Percentiles rank a stretch among this genome's conserved stretches.
phyloP scores from a whole-genome alignment of 2,329 filamentous ascomycete genomes.

The Colletotrichum aenigma region DNA sequence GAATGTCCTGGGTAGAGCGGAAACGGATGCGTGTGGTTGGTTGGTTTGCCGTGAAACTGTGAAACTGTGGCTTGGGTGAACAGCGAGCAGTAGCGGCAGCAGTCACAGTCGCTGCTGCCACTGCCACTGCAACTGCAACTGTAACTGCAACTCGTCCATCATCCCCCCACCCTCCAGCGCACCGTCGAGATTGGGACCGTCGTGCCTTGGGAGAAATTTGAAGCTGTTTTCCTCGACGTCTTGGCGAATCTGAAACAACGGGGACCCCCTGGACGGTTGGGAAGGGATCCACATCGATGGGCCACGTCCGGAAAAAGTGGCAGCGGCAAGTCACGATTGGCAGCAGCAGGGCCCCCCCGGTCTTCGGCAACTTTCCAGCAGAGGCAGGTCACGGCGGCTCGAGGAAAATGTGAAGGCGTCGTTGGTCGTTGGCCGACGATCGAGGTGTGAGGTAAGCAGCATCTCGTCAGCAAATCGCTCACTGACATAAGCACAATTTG shows the following conservation, averaged over 20 bases:
- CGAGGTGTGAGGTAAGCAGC: not conserved
- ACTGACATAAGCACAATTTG: not conserved
- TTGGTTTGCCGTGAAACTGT: not conserved
- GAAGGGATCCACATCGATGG: not conserved
- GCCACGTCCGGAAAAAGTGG: not conserved
- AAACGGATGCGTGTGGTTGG: not conserved
- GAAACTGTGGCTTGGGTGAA: not conserved
- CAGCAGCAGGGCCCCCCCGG: not conserved
- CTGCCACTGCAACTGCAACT: not conserved
- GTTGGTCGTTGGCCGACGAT: not conserved
- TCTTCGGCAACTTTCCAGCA: not conserved
- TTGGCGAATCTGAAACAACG: conserved; percentile 20
- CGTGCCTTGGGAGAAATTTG: conserved; percentile 5
- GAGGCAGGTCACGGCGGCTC: not conserved
- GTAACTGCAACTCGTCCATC: not conserved
- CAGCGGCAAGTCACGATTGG: not conserved
- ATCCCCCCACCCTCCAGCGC: not conserved
- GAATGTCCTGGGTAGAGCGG: not conserved
- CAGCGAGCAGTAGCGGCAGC: not conserved
- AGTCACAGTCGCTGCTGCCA: not conserved
- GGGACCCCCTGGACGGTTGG: not conserved
- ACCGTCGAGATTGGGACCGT: conserved; percentile 10
- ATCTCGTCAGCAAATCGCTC: not conserved
- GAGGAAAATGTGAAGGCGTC: not conserved
- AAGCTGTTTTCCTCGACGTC: conserved; percentile 17